Percentiles rank a stretch among this genome's conserved stretches.
Evolutionary conservation across 345 rosid species (phyloP).

Genomic region (Dipteronia dyeriana): DNA sequence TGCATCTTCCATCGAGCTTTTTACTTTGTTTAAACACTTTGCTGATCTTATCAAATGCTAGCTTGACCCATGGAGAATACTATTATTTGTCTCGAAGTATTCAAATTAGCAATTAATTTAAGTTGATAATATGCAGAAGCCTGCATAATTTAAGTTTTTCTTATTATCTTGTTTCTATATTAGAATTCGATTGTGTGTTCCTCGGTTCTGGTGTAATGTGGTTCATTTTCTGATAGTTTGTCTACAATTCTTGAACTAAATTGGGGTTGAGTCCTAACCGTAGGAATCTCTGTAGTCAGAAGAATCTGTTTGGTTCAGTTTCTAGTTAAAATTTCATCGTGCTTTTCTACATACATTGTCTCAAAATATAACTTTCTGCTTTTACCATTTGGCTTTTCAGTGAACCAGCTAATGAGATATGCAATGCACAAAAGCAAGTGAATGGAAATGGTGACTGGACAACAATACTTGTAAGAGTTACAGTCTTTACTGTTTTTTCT

Average conservation of each 20-base stretch:
- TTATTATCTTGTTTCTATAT: too few species aligned
- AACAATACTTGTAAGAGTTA: constrained; percentile 62
- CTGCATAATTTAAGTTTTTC: too few species aligned
- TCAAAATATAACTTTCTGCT: constrained; percentile 10
- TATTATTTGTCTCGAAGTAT: too few species aligned
- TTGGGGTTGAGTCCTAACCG: not conserved
- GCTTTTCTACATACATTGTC: not conserved
- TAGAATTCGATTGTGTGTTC: too few species aligned
- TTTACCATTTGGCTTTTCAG: constrained; percentile 41
- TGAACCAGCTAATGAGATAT: constrained; percentile 63
- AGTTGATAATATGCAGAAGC: too few species aligned
- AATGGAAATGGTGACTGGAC: constrained; percentile 61
- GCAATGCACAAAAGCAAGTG: constrained; percentile 46
- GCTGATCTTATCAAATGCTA: too few species aligned
- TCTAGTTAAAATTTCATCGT: not conserved
- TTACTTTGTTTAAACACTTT: too few species aligned
- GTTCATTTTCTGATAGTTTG: not conserved
- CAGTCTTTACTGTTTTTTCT: not conserved
- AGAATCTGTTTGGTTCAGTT: not conserved
- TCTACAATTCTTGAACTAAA: not conserved
- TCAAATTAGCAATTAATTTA: too few species aligned
- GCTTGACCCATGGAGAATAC: too few species aligned
- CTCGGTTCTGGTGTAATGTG: not conserved
- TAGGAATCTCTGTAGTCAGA: not conserved
- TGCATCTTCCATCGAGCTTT: too few species aligned